A percentile compares a stretch with the other conserved stretches of the same genome.
phyloP scores from a whole-genome alignment of 2,329 filamentous ascomycete genomes.

The Fusarium torulosum region DNA sequence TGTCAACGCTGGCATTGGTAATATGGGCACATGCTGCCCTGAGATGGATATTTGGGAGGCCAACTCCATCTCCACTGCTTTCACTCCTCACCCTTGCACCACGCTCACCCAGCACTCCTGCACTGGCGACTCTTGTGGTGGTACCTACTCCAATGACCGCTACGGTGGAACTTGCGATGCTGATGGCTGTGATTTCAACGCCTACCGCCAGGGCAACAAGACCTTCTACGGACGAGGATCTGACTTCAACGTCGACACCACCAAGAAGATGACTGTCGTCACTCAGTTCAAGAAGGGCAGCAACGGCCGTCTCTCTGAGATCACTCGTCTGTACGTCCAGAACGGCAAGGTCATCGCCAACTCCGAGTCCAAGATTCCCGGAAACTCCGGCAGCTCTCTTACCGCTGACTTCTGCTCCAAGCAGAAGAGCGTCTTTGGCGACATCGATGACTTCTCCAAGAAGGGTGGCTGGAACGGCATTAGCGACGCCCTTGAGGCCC shows the following conservation, averaged over 20 bases:
- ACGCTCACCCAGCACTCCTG: slow-evolving; percentile 64
- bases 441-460: slow-evolving; percentile 64
- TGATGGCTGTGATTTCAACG: slow-evolving; percentile 78
- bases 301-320: slow-evolving; percentile 67
- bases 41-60: slow-evolving; percentile 76
- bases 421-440: slow-evolving; percentile 69
- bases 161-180: slow-evolving; percentile 75
- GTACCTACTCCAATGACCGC: slow-evolving; percentile 64
- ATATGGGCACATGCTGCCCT: slow-evolving; percentile 69
- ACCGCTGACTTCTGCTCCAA: slow-evolving; percentile 68
- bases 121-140: slow-evolving; percentile 64
- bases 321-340: slow-evolving; percentile 75
- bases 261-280: slow-evolving; percentile 71
- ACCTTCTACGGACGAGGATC: slow-evolving; percentile 71
- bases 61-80: slow-evolving; percentile 73
- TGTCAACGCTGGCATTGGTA: slow-evolving; percentile 65
- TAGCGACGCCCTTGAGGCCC: slow-evolving; percentile 58
- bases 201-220: slow-evolving; percentile 73
- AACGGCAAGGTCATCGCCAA: slow-evolving; percentile 70
- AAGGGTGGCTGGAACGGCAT: slow-evolving; percentile 71
- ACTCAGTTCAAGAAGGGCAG: slow-evolving; percentile 70
- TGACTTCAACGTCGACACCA: slow-evolving; percentile 69
- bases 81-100: slow-evolving; percentile 74
- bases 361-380: slow-evolving; percentile 56
- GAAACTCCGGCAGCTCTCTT: slow-evolving; percentile 61